Evolutionary conservation across 208 protist genomes (phyloP), one percentile per base, ranked within the genome.

Genomic region (Leishmania guyanensis): DNA sequence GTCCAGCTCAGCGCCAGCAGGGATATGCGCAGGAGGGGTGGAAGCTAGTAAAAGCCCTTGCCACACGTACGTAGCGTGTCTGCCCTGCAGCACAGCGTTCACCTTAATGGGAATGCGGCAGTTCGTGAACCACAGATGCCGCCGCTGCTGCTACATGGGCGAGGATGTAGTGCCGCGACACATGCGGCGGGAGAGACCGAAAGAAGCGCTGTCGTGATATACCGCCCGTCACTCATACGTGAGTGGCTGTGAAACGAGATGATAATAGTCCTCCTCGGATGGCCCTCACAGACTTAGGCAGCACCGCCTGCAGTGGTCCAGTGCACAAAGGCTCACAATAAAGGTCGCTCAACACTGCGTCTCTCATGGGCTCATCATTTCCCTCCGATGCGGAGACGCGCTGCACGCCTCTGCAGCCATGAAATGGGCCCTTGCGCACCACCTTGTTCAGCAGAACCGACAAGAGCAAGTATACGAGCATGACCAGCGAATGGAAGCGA

Each of bases 101-200:
- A 53, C 39, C 10, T 3, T 14, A 10, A 17, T 12, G 12, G 70
- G 58, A 58, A 64, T 0, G 22, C 22, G 36, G 26, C 62, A 48
- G 62, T 53, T 46, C 36, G 62, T 68, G 6, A 79, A 64, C 75
- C 75, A 79, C 3, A n/a, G 46, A 12, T 71, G 62, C 8, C 20
- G 60, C 9, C 75, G 62, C 46, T 58, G 75, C 60, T 71, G 62
- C 10, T 39, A 48, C 75, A 79, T 48, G 2, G 56, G 75, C 16
- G 17, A 43, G n/a, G 39, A 46, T 64, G n/a, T 48, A 71, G 22
- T 46, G 10, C 36, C 36, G 14, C 5, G 62, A 71, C 60, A 79
- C 62, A 66, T 43, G 65, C 48, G 48, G 77, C 50, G n/a, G 33
- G 5, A 46, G 77, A 9, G 75, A n/a, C 26, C 5, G 33, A 50